Base-by-base conservation (phyloP, 176 grass and related monocot species). In the Chrysopogon serrulatus region DNA sequence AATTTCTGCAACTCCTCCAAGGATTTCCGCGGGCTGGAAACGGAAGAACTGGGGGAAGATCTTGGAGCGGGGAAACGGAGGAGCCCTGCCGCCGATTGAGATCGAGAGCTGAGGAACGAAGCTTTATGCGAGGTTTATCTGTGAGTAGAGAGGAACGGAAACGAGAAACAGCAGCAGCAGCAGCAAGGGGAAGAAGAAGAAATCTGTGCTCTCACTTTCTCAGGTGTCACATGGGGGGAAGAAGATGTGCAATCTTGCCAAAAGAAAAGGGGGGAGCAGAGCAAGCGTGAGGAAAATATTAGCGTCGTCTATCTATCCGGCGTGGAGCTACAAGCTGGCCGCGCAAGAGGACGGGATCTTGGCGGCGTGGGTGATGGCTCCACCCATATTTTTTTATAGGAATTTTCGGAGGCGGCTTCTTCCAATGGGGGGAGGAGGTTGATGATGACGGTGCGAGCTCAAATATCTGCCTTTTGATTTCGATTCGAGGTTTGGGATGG, bases 61-160 rank as follows among this genome's bases (percentile, higher is more conserved):
- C 61, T 91, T 59, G 71, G 49, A 36, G 81, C 35, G 69, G 53
- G 56, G 19, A 73, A 51, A 36, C 42, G 1, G 66, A 56, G 6
- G 47, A 42, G 41, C 74, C 43, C 73, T 44, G 70, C 36, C 26
- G 70, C 36, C 26, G 78, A 82, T 3, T 2, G 83, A 66, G 64
- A 86, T 83, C 65, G 23, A 44, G 23, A 34, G 26, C 23, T 44
- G 71, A 67, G 57, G 45, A 49, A 73, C 31, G 64, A 65, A 87
- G 84, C 84, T 90, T 90, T 87, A 87, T 76, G 84, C 11, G 89
- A 84, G 89, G 80, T 90, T 90, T 90, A 87, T 90, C 86, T 87
- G 68, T 42, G 68, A 79, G 48, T 15, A 34, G 9, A 4, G 31
- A n/a, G 6, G 63, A 86, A 27, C 16, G 12, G 19, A 5, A 34